Conservation (phyloP, 352 stramenopile species). For the Pythium monospermum region DNA sequence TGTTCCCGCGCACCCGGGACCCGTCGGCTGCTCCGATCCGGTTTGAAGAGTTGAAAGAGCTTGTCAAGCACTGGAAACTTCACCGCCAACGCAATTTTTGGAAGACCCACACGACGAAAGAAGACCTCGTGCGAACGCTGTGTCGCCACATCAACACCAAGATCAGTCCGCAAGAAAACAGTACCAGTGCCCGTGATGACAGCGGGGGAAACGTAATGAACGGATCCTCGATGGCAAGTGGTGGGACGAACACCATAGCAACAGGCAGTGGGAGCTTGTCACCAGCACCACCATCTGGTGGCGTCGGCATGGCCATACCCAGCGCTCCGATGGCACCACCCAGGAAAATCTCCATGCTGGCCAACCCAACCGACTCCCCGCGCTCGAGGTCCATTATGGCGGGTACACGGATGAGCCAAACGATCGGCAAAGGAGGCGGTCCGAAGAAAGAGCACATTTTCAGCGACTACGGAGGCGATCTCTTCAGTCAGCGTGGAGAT, state of each 20-base stretch:
- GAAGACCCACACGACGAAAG: slow-evolving; percentile 87
- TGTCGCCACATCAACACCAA: slow-evolving; percentile 87
- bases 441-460: slow-evolving; percentile 52
- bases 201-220: slow-evolving; percentile 3
- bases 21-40: slow-evolving; percentile 71
- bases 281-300: not conserved
- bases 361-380: slow-evolving; percentile 34
- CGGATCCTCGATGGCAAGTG: too few species aligned
- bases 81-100: slow-evolving; percentile 88
- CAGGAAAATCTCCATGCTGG: slow-evolving; percentile 27
- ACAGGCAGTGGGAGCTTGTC: not conserved
- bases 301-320: not conserved
- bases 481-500: slow-evolving; percentile 80
- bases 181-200: slow-evolving; percentile 31
- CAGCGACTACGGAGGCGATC: slow-evolving; percentile 59
- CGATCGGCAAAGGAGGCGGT: slow-evolving; percentile 18
- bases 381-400: slow-evolving; percentile 50
- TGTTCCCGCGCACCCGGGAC: slow-evolving; percentile 76
- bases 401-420: slow-evolving; percentile 20
- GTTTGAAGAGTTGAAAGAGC: slow-evolving; percentile 89
- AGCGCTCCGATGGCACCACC: slow-evolving; percentile 33
- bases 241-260: slow-evolving; percentile 1
- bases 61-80: slow-evolving; percentile 88
- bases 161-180: slow-evolving; percentile 61
- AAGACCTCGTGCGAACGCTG: slow-evolving; percentile 81